Evolutionary conservation across 768 basidiomycete species (phyloP), one percentile per base, ranked within the genome.

Genomic region (Mycena olivaceomarginata): DNA sequence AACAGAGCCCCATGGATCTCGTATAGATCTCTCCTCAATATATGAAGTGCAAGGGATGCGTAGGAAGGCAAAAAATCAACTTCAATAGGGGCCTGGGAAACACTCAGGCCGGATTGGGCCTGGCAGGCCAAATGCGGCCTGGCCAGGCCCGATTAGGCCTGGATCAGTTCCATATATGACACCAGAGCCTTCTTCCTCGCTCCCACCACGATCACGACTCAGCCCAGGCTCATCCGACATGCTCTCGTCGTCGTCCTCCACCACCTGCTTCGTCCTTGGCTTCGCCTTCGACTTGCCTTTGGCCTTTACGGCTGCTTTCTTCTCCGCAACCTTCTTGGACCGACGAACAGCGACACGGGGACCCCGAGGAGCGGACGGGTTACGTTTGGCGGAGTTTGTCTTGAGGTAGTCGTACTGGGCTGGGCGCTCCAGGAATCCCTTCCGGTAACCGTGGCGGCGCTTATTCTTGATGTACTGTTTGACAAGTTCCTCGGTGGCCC

Each of bases 401-500:
- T 80, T 79, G 43, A 82, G 77, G 46, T 83, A 80, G 3, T 37
- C 66, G 40, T 69, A 82, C 70, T 80, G 77, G 16, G 67, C 57
- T 7, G 81, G 71, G 1, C 67, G 57, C 2, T 77, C 69, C 25
- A 84, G 71, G n/a, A n/a, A 66, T 1, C 79, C 79, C 13, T 80
- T 41, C 39, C 60, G 43, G 59, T 80, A 80, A 12, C 64, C 66
- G 41, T 74, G 67, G 40, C 71, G 68, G 16, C 76, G 67, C n/a
- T 77, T 77, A 40, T 82, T 82, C 25, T 76, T 74, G 41, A 81
- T 78, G 48, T 71, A 82, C 53, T 83, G 83, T n/a, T 70, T 69
- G 0, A 73, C 73, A 9, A 84, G 65, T 12, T 76, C 80, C 43
- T 83, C 77, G 4, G 81, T 82, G 2, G 83, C 83, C 82, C 80